Evolutionary conservation across 2,329 filamentous ascomycete genomes (phyloP), one percentile per base, ranked within the genome.

Genomic region (Aureobasidium sp.): DNA sequence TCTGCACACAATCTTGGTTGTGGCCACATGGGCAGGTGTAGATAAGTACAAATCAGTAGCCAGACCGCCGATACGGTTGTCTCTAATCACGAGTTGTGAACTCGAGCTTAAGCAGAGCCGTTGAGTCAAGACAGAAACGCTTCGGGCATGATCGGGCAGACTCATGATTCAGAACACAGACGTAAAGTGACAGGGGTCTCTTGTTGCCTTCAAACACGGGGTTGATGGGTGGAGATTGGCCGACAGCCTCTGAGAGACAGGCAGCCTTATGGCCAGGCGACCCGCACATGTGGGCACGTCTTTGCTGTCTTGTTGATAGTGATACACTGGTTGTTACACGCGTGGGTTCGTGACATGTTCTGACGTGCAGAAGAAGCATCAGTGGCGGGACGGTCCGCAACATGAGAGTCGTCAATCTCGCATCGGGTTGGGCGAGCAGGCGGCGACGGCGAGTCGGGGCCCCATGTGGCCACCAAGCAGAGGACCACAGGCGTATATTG

Each of bases 101-200:
- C 29, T 41, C 45, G 34, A 49, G 57, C 57, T 60, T 60, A 51
- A 49, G 57, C 57, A 51, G n/a, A 42, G 37, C 14, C 45, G 57
- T 60, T 60, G 57, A 60, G 31, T 60, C 57, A 51, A 25, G 25
- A 49, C 6, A 20, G 5, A 25, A 37, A 31, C 12, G 27, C 8
- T 58, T 48, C 41, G 42, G 53, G 25, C 14, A 58, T 37, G 41
- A 29, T 47, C 42, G 31, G 42, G 29, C 55, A 36, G 27, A 34
- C 17, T 48, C 55, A 48, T 37, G 42, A 48, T 47, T 58, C 55
- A 39, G 29, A 7, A 6, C 29, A 47, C 55, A 22, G 12, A 20
- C 39, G 29, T 44, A 22, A 12, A 42, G 25, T 22, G 53, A 57
- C 51, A 55, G 51, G 51, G 41, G 53, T 45, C 36, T 57, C n/a